phyloP scores from a whole-genome alignment of 495 filamentous ascomycete genomes.

The Xylaria flabelliformis region DNA sequence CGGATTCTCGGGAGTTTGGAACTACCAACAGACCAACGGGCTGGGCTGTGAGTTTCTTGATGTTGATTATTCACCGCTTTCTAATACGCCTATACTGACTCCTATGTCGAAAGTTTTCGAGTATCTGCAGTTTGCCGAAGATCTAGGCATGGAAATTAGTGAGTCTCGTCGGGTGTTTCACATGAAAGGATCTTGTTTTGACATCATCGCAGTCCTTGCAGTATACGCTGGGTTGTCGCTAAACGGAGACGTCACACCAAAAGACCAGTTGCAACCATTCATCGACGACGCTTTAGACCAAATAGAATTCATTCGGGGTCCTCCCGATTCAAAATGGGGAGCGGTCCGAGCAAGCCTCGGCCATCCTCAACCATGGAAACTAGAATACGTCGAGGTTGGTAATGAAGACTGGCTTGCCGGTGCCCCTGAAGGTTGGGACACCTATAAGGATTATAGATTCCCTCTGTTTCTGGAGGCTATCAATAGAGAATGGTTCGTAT shows the following conservation, averaged over 20 bases:
- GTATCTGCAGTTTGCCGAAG: conserved; percentile 71
- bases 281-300: conserved; percentile 70
- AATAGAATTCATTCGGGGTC: conserved; percentile 69
- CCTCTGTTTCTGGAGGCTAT: conserved; percentile 63
- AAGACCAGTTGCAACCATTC: conserved; percentile 49
- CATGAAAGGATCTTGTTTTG: not conserved
- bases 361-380: conserved; percentile 61
- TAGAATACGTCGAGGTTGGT: conserved; percentile 69
- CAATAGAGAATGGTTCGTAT: conserved; percentile 47
- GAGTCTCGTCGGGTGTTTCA: conserved; percentile 9
- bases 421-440: conserved; percentile 40
- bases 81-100: no score
- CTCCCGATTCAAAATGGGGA: conserved; percentile 61
- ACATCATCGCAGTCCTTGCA: conserved; percentile 48
- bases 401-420: conserved; percentile 69
- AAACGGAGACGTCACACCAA: conserved; percentile 54
- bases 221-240: conserved; percentile 70
- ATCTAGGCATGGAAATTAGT: conserved; percentile 63
- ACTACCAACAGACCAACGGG: conserved; percentile 66
- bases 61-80: no score
- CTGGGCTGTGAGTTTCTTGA: conserved; percentile 54
- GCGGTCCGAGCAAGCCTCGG: conserved; percentile 62
- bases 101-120: conserved; percentile 59
- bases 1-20: conserved; percentile 66
- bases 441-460: conserved; percentile 65